Evolutionary conservation across 768 basidiomycete species (phyloP).

Genomic region (Hericium rajendrae): DNA sequence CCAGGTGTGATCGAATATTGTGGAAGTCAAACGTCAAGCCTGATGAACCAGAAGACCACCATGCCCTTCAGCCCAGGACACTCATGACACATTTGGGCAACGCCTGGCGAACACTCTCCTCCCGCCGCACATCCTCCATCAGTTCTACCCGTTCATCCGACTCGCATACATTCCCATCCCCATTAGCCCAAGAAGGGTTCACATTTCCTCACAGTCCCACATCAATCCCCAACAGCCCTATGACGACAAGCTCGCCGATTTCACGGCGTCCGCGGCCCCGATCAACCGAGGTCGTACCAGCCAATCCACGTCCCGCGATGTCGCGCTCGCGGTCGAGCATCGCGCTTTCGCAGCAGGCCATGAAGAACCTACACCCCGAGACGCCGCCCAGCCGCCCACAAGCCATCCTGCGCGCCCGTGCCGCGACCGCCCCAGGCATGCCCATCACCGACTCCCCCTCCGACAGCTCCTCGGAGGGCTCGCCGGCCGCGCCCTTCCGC

Average conservation of each 20-base stretch:
- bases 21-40: conserved; percentile 66
- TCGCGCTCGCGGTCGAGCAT: conserved; percentile 1
- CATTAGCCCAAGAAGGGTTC: background rate
- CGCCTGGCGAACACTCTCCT: conserved; percentile 14
- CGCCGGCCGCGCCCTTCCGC: background rate
- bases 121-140: conserved; percentile 1
- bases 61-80: conserved; percentile 22
- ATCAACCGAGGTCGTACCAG: conserved; percentile 5
- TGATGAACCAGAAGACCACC: conserved; percentile 33
- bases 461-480: background rate
- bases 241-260: background rate
- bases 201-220: background rate
- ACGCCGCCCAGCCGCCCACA: background rate
- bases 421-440: background rate
- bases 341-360: background rate
- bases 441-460: background rate
- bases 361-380: background rate
- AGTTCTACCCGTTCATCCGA: conserved; percentile 6
- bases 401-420: background rate
- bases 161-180: background rate
- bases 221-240: background rate
- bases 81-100: conserved; percentile 12
- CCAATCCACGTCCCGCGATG: background rate
- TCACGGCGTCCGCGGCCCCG: conserved; percentile 1
- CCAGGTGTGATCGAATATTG: conserved; percentile 76